Evolutionary conservation across 345 rosid genomes (phyloP).

Genomic region (Eucalyptus brandiana): DNA sequence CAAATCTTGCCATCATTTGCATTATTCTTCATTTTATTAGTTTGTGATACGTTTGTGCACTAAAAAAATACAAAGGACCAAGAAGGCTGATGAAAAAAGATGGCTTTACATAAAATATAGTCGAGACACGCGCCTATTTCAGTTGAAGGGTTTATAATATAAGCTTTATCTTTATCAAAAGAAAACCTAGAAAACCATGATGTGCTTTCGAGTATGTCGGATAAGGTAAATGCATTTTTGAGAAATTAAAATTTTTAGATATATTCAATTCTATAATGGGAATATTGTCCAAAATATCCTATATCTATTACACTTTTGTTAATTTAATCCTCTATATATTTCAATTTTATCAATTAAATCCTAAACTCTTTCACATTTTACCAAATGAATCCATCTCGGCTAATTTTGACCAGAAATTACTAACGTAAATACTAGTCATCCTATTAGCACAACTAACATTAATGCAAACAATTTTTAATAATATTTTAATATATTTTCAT

Average conservation of each 20-base stretch:
- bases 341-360: no score
- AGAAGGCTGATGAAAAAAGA: background rate
- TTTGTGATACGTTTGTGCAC: background rate
- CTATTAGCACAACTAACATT: no score
- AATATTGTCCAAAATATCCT: no score
- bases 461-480: no score
- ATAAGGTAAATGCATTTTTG: background rate
- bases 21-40: background rate
- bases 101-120: background rate
- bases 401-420: no score
- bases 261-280: background rate
- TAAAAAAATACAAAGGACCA: background rate
- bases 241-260: background rate
- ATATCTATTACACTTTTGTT: no score
- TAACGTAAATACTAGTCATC: accelerated
- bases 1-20: background rate
- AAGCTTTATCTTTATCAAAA: background rate
- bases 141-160: background rate
- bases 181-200: background rate
- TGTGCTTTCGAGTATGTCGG: background rate
- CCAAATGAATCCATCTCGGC: no score
- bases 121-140: background rate
- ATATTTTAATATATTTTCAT: no score
- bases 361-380: no score
- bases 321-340: no score